Evolutionary conservation across 176 grass and related monocot genomes (phyloP), one percentile per base, ranked within the genome.

Genomic region (Oryza punctata): DNA sequence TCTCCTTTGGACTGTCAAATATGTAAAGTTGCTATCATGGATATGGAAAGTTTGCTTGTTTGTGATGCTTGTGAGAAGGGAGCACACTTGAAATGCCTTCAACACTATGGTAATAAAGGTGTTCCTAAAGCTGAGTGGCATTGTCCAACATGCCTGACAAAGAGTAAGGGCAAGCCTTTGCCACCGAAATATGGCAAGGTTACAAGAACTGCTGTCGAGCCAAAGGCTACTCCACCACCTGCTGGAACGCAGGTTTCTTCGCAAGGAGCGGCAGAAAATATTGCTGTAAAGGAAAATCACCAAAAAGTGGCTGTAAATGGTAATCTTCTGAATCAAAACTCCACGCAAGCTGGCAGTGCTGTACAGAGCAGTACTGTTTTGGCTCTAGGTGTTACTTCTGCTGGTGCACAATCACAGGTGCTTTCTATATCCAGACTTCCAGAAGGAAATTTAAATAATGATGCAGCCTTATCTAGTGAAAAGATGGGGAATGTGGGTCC

Each of bases 121-220:
- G 44, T 92, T 77, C 93, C 93, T 76, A 94, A 94, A 90, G 78
- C 77, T 83, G 97, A 99, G 32, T 99, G 97, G 97, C 97, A 99
- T 70, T 99, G 97, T 81, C 88, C 86, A 64, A 88, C 86, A 61
- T 99, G 97, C 50, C 79, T 96, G 46, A 72, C 77, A 60, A 80
- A 89, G 71, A 99, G 86, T 80, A 91, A 96, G 81, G 97, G 97
- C 8, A 99, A 94, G 82, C 74, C 97, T 64, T 79, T 99, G 86
- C 88, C 97, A 68, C 93, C 97, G n/a, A 99, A 99, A 87, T 99
- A 99, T 87, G 97, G 97, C 71, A 91, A 90, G 87, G 97, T 99
- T 69, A 96, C 97, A 24, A 93, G 93, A 85, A 95, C 91, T 69
- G 63, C 83, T 77, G 88, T 85, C 41, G 60, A 85, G 67, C 63